Evolutionary conservation across 2,329 filamentous ascomycete species (phyloP).

Genomic region (Hymenoscyphus salicellus): DNA sequence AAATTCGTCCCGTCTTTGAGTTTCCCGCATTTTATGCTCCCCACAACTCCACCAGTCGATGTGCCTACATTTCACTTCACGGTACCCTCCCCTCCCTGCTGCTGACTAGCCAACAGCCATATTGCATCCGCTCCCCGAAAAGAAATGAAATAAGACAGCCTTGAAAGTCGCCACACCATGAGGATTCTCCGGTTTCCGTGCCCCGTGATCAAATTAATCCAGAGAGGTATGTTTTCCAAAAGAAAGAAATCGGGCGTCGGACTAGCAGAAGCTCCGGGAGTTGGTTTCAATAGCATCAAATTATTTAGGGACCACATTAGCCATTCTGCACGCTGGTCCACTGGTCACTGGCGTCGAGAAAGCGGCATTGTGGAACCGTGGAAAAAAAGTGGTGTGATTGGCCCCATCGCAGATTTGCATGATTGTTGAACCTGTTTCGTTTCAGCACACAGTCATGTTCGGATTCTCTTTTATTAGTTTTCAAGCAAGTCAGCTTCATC

Average conservation of each 20-base stretch:
- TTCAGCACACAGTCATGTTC: not conserved
- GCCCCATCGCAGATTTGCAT: slow-evolving; percentile 1
- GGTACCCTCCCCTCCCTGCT: too few species aligned
- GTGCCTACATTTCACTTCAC: too few species aligned
- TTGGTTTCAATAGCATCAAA: slow-evolving; percentile 16
- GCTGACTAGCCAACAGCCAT: slow-evolving; percentile 20
- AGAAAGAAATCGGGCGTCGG: too few species aligned
- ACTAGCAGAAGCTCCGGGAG: not conserved
- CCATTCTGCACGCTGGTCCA: not conserved
- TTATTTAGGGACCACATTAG: slow-evolving; percentile 13
- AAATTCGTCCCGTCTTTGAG: too few species aligned
- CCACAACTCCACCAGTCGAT: too few species aligned
- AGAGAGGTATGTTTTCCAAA: too few species aligned
- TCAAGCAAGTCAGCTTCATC: not conserved
- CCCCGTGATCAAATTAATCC: not conserved
- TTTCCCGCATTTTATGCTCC: too few species aligned
- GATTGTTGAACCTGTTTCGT: not conserved
- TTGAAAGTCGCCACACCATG: not conserved
- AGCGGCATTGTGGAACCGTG: not conserved
- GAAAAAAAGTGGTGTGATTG: not conserved
- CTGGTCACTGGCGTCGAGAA: too few species aligned
- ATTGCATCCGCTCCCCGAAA: slow-evolving; percentile 14
- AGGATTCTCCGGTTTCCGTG: not conserved
- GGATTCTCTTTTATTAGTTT: not conserved
- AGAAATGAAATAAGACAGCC: slow-evolving; percentile 22